Conservation (phyloP, 345 rosid genomes). For the Arabidopsis suecica region DNA sequence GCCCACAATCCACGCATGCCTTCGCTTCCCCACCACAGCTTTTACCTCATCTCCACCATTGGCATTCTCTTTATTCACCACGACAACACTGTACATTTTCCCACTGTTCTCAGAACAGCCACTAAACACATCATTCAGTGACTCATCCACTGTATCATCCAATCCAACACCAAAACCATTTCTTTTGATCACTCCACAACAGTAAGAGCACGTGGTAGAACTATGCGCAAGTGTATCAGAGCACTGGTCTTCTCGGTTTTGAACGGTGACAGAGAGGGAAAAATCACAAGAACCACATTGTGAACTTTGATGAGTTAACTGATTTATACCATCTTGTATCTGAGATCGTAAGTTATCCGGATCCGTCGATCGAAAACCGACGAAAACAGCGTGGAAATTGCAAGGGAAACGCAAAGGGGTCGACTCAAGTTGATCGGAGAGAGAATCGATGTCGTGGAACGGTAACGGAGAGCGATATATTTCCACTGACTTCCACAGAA, state of each 20-base stretch:
- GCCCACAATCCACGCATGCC: slow-evolving; percentile 89
- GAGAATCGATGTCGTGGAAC: slow-evolving; percentile 67
- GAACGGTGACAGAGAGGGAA: slow-evolving; percentile 63
- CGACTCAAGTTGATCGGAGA: slow-evolving; percentile 59
- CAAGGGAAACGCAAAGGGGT: slow-evolving; percentile 63
- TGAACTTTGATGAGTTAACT: slow-evolving; percentile 48
- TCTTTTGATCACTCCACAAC: slow-evolving; percentile 56
- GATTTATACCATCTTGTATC: slow-evolving; percentile 52
- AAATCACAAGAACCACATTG: slow-evolving; percentile 65
- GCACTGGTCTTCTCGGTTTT: slow-evolving; percentile 50
- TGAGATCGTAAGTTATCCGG: slow-evolving; percentile 49
- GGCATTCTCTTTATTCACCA: slow-evolving; percentile 54
- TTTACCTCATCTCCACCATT: slow-evolving; percentile 45
- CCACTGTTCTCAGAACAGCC: slow-evolving; percentile 45
- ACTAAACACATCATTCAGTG: slow-evolving; percentile 53
- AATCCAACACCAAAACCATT: slow-evolving; percentile 45
- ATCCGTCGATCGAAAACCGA: slow-evolving; percentile 49
- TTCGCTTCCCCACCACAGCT: slow-evolving; percentile 79
- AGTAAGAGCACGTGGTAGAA: slow-evolving; percentile 44
- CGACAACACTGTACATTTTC: slow-evolving; percentile 66
- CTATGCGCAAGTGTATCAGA: slow-evolving; percentile 12
- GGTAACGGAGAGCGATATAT: slow-evolving; percentile 92
- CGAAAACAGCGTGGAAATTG: slow-evolving; percentile 65
- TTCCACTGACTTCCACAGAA: slow-evolving; percentile 89
- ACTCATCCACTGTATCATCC: slow-evolving; percentile 68